Conservation (phyloP, 225 moss, liverwort and hornwort species). For the Lunularia cruciata region DNA sequence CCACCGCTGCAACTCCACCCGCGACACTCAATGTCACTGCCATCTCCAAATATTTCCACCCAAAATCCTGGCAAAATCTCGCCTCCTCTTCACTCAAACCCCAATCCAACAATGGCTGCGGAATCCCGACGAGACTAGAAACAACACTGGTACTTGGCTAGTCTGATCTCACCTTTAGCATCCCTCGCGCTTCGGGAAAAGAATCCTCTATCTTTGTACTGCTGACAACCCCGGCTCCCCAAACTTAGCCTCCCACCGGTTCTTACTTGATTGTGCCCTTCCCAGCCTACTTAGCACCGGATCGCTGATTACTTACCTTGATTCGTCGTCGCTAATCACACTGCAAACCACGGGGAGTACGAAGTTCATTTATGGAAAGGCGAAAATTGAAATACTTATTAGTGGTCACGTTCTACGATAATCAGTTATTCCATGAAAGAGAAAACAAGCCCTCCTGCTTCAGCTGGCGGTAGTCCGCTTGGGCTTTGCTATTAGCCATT, state of each 20-base stretch:
- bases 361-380: too few species aligned
- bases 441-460: too few species aligned
- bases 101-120: not conserved
- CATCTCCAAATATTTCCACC: slow-evolving; percentile 20
- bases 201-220: slow-evolving; percentile 7
- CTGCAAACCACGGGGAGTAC: too few species aligned
- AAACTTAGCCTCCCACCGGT: not conserved
- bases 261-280: not conserved
- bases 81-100: not conserved
- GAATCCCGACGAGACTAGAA: too few species aligned
- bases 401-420: too few species aligned
- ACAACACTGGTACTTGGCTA: too few species aligned
- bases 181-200: not conserved
- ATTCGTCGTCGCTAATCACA: too few species aligned
- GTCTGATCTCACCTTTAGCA: not conserved
- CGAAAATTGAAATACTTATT: too few species aligned
- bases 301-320: too few species aligned
- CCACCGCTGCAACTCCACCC: slow-evolving; percentile 18
- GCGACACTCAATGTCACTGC: slow-evolving; percentile 29
- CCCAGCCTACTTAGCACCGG: not conserved
- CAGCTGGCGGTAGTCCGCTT: too few species aligned
- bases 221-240: not conserved
- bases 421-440: too few species aligned
- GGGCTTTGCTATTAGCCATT: too few species aligned
- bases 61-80: not conserved